phyloP scores from a whole-genome alignment of 1,139 yeast species.

The Starmera stellimalicola region DNA sequence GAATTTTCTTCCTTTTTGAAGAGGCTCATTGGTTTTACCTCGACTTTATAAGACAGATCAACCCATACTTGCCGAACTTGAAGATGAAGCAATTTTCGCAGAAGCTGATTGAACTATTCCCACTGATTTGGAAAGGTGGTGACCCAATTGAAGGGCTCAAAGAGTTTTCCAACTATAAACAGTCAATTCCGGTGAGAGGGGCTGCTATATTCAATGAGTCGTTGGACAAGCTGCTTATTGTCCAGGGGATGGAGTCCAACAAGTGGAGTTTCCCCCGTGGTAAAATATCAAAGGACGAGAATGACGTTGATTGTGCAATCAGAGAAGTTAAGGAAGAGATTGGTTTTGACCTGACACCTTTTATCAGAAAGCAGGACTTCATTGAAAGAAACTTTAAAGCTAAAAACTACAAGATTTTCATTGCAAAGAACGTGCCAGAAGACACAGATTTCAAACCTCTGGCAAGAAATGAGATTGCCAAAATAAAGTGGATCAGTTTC shows the following conservation, averaged over 20 bases:
- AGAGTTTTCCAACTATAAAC: slow-evolving; percentile 76
- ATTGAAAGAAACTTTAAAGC: slow-evolving; percentile 78
- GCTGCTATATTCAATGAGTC: slow-evolving; percentile 76
- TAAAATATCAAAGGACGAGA: slow-evolving; percentile 87
- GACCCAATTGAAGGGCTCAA: slow-evolving; percentile 66
- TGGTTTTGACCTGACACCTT: slow-evolving; percentile 75
- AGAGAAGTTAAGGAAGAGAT: slow-evolving; percentile 93
- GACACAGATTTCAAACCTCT: slow-evolving; percentile 64
- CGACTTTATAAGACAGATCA: slow-evolving; percentile 68
- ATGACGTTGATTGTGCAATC: slow-evolving; percentile 86
- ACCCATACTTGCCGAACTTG: slow-evolving; percentile 70
- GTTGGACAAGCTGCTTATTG: slow-evolving; percentile 64
- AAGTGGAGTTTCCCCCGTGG: slow-evolving; percentile 98
- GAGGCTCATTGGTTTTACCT: slow-evolving; percentile 98
- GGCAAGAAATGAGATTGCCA: slow-evolving; percentile 80
- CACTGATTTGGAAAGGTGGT: slow-evolving; percentile 82
- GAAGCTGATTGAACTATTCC: slow-evolving; percentile 66
- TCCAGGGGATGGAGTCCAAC: slow-evolving; percentile 78
- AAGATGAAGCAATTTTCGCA: slow-evolving; percentile 76
- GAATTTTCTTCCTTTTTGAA: slow-evolving; percentile 90
- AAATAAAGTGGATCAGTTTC: slow-evolving; percentile 56
- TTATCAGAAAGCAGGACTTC: slow-evolving; percentile 59
- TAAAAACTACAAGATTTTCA: slow-evolving; percentile 77
- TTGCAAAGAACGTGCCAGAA: slow-evolving; percentile 75
- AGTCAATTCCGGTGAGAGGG: slow-evolving; percentile 92